Percentiles rank a stretch among this genome's conserved stretches.
These are phyloP conservation scores for Phytophthora lateralis DNA, from an alignment of 352 stramenopile species.

Conservation along the genomic window DNA sequence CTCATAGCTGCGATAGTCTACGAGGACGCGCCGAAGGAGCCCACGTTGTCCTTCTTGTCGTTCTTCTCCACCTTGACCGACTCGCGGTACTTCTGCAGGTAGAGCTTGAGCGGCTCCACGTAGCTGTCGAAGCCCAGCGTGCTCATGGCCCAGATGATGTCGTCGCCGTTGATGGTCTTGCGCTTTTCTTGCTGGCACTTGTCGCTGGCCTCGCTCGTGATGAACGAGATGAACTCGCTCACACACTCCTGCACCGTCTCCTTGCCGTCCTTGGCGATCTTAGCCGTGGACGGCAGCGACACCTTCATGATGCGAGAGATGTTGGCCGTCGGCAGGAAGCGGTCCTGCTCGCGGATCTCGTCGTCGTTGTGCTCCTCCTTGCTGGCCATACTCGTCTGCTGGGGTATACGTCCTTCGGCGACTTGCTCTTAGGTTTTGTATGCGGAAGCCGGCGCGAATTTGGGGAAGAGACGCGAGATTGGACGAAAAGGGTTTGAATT, in stretches of 20 bases:
- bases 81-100: slow-evolving; percentile 98
- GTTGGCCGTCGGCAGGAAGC: slow-evolving; percentile 99
- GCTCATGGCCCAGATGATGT: slow-evolving; percentile 99
- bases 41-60: slow-evolving; percentile 92
- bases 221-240: slow-evolving; percentile 99
- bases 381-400: slow-evolving; percentile 54
- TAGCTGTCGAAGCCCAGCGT: slow-evolving; percentile 99
- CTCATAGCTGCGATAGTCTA: slow-evolving; percentile 30
- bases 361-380: slow-evolving; percentile 90
- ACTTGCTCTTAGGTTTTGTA: slow-evolving; percentile 6
- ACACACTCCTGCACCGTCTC: slow-evolving; percentile 99
- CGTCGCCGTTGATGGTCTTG: slow-evolving; percentile 99
- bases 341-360: slow-evolving; percentile 95
- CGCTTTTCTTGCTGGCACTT: slow-evolving; percentile 99
- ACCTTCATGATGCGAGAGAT: slow-evolving; percentile 99
- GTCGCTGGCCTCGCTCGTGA: slow-evolving; percentile 98
- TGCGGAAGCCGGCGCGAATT: slow-evolving; percentile 8
- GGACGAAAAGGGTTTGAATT: slow-evolving; percentile 16
- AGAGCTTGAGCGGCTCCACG: slow-evolving; percentile 99
- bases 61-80: slow-evolving; percentile 91
- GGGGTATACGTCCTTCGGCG: slow-evolving; percentile 3
- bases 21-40: slow-evolving; percentile 83
- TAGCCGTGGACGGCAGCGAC: slow-evolving; percentile 96
- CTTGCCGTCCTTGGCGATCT: slow-evolving; percentile 99
- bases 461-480: slow-evolving; percentile 5